Percentiles rank a stretch among this genome's conserved stretches.
These are phyloP conservation scores for Larix kaempferi DNA, from an alignment of 75 land plant species.

Conservation along the genomic window DNA sequence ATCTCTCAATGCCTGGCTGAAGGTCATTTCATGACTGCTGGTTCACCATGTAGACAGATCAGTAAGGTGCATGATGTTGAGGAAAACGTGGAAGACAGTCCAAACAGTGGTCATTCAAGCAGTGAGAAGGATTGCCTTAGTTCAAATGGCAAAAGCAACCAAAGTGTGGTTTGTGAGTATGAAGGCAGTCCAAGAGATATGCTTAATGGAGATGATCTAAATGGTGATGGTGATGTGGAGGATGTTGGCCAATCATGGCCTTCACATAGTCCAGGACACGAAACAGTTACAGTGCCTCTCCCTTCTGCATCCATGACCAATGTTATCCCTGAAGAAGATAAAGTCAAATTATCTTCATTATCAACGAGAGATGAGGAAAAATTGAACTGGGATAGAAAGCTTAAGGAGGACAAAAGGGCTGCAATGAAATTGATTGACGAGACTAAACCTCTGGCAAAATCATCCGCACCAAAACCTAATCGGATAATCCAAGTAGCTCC, in stretches of 20 bases:
- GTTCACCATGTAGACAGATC: constrained; percentile 17
- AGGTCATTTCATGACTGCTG: constrained; percentile 16
- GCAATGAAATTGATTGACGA: background rate
- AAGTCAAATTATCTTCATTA: background rate
- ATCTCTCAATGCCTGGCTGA: constrained; percentile 40
- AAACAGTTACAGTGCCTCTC: background rate
- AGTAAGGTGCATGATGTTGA: constrained; percentile 1
- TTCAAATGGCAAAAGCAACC: constrained; percentile 1
- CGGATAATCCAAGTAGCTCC: background rate
- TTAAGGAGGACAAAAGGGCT: background rate
- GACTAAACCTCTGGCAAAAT: background rate
- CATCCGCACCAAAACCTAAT: constrained; percentile 8
- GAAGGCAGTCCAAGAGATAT: constrained; percentile 6
- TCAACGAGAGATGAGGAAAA: background rate
- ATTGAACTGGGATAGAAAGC: background rate
- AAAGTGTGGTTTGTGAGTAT: constrained; percentile 1
- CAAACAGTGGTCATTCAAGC: constrained; percentile 16
- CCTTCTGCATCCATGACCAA: background rate
- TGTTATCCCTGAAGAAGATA: constrained; percentile 2
- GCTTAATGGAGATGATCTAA: constrained; percentile 2
- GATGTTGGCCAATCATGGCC: constrained; percentile 14
- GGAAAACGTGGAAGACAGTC: constrained; percentile 17
- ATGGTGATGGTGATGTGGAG: constrained; percentile 10
- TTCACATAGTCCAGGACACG: constrained; percentile 7
- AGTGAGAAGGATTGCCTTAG: constrained; percentile 19